Percentiles rank a stretch among this genome's conserved stretches.
phyloP scores from a whole-genome alignment of 2,329 filamentous ascomycete genomes.

The Xenosphaeropsis pyriputrescens region DNA sequence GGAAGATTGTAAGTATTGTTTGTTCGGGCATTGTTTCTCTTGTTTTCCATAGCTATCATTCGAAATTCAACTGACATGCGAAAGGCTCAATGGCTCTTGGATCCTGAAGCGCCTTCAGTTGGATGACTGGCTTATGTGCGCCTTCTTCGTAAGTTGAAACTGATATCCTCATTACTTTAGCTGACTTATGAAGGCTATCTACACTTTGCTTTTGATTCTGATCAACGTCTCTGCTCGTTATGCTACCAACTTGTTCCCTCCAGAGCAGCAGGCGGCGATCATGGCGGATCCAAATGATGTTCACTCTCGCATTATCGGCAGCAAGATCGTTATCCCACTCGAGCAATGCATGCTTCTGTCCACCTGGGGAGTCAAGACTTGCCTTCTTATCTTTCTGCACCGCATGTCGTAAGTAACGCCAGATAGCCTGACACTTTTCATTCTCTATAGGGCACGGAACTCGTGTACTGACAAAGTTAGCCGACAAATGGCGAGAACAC shows the following conservation, averaged over 20 bases:
- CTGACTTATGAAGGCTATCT: slow-evolving; percentile 16
- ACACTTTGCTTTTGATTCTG: slow-evolving; percentile 18
- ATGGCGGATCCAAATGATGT: slow-evolving; percentile 23
- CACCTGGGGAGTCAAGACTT: slow-evolving; percentile 36
- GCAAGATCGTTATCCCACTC: slow-evolving; percentile 30
- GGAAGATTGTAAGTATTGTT: slow-evolving; percentile 8
- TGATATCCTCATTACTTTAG: not conserved
- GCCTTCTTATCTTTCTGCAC: slow-evolving; percentile 30
- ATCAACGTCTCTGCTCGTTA: slow-evolving; percentile 21
- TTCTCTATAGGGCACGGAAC: not conserved
- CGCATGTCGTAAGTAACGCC: slow-evolving; percentile 7
- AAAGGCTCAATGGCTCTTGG: slow-evolving; percentile 6
- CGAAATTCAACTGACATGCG: not conserved
- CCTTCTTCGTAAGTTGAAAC: slow-evolving; percentile 18
- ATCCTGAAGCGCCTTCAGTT: slow-evolving; percentile 7
- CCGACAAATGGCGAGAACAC: slow-evolving; percentile 4
- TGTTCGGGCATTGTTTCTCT: not conserved
- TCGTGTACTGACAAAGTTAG: slow-evolving; percentile 2
- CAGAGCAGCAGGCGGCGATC: slow-evolving; percentile 16
- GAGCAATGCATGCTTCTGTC: slow-evolving; percentile 32
- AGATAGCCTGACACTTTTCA: not conserved
- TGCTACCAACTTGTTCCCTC: slow-evolving; percentile 23
- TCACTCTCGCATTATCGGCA: slow-evolving; percentile 25
- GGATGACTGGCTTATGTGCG: slow-evolving; percentile 22
- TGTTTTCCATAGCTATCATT: not conserved